Base-by-base conservation (phyloP, 768 basidiomycete genomes). In the Lentinus brumalis region DNA sequence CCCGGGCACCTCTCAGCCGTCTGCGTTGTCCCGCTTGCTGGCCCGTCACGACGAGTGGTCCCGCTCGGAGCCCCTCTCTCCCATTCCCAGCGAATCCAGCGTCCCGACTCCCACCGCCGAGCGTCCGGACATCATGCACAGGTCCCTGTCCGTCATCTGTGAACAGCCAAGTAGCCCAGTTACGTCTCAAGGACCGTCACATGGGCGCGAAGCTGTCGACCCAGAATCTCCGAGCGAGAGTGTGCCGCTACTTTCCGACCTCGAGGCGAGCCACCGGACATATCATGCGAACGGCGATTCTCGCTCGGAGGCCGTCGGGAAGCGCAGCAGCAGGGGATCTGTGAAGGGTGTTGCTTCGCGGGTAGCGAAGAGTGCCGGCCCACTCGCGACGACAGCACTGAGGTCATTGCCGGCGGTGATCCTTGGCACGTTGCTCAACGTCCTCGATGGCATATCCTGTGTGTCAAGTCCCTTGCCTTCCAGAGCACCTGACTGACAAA, bases 381-480 rank as follows among this genome's bases (percentile, higher is more conserved):
- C 56, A 29, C 7, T 59, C 38, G 8, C 61, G 11, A 45, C 38
- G 49, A 54, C 60, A 16, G 79, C 77, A 0, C 61, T 82, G 5
- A 74, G 70, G 51, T 79, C 86, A 0, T 66, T 96, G n/a, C 95
- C 96, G 0, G 91, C 94, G 0, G 93, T 96, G 3, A 70, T 94
- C 15, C 78, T 97, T 26, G 96, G 95, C 7, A 82, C 85, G 65
- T 73, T 98, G 40, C 77, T 98, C 59, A 98, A 98, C 68, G 83
- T 98, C 46, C 79, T 99, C 38, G 96, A 99, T 70, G 97, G 95
- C 10, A 87, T 99, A 54, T 93, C 91, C 46, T 98, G 89, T 90
- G 70, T 73, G 89, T 81, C 15, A 40, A 6, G 14, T 9, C n/a
- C 52, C 18, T 12, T 14, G 39, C 21, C n/a, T 11, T 31, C 60